These are phyloP conservation scores for Cryoendolithus antarcticus DNA, from an alignment of 2,329 filamentous ascomycete genomes.

Conservation along the genomic window DNA sequence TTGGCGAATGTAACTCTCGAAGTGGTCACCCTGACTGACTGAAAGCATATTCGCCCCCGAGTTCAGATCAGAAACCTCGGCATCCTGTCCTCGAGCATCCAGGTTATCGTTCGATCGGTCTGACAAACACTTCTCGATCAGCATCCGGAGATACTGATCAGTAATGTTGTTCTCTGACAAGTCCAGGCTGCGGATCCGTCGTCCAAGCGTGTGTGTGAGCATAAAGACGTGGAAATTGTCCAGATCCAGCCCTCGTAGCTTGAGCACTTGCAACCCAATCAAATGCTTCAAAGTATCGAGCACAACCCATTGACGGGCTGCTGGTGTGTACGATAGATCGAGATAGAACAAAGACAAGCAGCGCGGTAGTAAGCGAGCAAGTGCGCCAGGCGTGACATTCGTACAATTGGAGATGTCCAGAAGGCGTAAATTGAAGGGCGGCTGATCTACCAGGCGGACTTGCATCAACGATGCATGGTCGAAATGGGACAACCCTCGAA, in stretches of 20 bases:
- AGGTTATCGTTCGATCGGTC: no score
- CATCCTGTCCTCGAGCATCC: no score
- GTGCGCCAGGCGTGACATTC: conserved; percentile 44
- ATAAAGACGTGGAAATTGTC: conserved; percentile 41
- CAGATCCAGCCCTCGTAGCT: conserved; percentile 41
- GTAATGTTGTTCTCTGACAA: conserved; percentile 45
- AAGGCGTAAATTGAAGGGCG: conserved; percentile 30
- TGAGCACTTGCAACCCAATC: conserved; percentile 43
- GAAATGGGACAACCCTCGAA: conserved; percentile 48
- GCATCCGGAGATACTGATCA: conserved; percentile 39
- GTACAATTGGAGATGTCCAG: conserved; percentile 44
- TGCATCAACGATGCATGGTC: conserved; percentile 42
- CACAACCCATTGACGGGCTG: conserved; percentile 26
- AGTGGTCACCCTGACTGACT: conserved; percentile 32
- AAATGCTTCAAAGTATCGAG: conserved; percentile 36
- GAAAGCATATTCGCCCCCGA: conserved; percentile 25
- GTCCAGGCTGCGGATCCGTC: conserved; percentile 43
- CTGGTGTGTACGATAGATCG: conserved; percentile 40
- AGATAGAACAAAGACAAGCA: conserved; percentile 46
- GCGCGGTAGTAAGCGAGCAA: conserved; percentile 39
- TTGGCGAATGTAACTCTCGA: conserved; percentile 41
- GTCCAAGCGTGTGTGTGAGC: conserved; percentile 40
- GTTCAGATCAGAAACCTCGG: no score
- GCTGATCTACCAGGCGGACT: not conserved
- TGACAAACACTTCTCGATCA: conserved; percentile 40